phyloP scores from a whole-genome alignment of 306 rosid genomes.

The Medicago ruthenica region DNA sequence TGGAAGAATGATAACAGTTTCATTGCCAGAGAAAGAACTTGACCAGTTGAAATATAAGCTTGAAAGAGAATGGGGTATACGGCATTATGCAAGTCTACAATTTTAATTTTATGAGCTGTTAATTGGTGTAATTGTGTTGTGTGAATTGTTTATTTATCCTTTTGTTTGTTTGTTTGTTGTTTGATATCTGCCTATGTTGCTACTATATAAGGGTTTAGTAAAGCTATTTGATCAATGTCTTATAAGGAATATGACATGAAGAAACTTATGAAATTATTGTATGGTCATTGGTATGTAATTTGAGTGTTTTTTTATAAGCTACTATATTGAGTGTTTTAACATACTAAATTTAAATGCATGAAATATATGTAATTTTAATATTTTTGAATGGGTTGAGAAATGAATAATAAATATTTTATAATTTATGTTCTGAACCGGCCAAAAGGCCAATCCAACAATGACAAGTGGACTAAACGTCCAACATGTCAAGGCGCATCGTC shows the following conservation, averaged over 20 bases:
- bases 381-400: too few relatives aligned
- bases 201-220: background rate
- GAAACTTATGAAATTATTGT: background rate
- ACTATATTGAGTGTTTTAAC: too few relatives aligned
- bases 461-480: too few relatives aligned
- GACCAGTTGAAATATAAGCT: conserved; percentile 49
- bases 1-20: conserved; percentile 56
- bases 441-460: too few relatives aligned
- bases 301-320: background rate
- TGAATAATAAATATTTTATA: too few relatives aligned
- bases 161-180: background rate
- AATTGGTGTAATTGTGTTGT: background rate
- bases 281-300: background rate
- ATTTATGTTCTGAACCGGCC: too few relatives aligned
- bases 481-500: too few relatives aligned
- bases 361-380: too few relatives aligned
- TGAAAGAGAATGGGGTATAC: conserved; percentile 51
- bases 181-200: background rate
- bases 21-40: conserved; percentile 55
- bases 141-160: conserved; percentile 2
- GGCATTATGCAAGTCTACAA: background rate
- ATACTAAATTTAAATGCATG: too few relatives aligned
- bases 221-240: background rate
- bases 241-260: background rate
- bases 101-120: background rate